phyloP scores from a whole-genome alignment of 2,329 filamentous ascomycete genomes.

The Aspergillus sclerotialis region DNA sequence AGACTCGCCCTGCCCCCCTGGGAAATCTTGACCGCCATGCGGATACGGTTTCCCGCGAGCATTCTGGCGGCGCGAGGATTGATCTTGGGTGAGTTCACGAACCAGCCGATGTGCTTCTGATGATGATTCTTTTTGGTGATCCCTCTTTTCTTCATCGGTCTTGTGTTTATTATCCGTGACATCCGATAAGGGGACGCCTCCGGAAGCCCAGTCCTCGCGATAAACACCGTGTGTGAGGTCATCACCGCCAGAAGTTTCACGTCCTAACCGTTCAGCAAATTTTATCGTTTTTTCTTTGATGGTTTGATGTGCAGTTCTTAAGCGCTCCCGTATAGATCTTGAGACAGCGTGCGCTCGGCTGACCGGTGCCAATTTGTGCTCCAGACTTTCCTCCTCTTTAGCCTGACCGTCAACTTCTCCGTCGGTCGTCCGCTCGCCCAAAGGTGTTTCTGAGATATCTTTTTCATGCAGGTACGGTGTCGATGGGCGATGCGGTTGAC shows the following conservation, averaged over 20 bases:
- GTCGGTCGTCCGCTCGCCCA: not conserved
- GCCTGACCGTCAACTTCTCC: not conserved
- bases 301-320: slow-evolving; percentile 1
- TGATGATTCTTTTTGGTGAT: slow-evolving; percentile 17
- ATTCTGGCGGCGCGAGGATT: slow-evolving; percentile 14
- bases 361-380: not conserved
- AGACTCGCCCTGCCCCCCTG: slow-evolving; percentile 4
- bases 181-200: slow-evolving; percentile 17
- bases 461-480: not conserved
- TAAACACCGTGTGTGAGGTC: slow-evolving; percentile 17
- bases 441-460: not conserved
- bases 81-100: slow-evolving; percentile 23
- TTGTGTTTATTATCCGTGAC: slow-evolving; percentile 26
- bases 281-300: slow-evolving; percentile 9
- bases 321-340: slow-evolving; percentile 1
- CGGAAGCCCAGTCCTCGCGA: slow-evolving; percentile 20
- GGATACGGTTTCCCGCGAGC: slow-evolving; percentile 3
- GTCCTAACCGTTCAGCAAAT: slow-evolving; percentile 16
- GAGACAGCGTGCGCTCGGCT: not conserved
- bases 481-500: slow-evolving; percentile 1
- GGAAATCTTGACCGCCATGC: slow-evolving; percentile 4
- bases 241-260: slow-evolving; percentile 16
- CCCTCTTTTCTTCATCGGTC: slow-evolving; percentile 18
- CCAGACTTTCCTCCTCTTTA: not conserved
- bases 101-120: slow-evolving; percentile 27